phyloP scores from a whole-genome alignment of 2,329 filamentous ascomycete species.

The Stachybotrys chartarum region DNA sequence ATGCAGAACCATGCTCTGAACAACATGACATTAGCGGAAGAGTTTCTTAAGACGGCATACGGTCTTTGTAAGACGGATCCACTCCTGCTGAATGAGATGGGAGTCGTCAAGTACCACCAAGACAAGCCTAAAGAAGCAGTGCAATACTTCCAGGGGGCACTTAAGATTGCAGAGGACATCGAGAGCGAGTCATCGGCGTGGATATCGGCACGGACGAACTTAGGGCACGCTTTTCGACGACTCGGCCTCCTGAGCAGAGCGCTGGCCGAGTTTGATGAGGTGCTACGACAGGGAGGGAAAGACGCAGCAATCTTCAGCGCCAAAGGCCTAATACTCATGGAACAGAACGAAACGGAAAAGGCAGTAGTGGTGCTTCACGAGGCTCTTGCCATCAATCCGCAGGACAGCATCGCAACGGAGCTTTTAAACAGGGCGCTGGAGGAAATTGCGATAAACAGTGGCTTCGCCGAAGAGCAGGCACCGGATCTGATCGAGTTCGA shows the following conservation, averaged over 20 bases:
- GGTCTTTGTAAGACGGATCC: constrained; percentile 78
- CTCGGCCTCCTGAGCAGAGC: constrained; percentile 62
- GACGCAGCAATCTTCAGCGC: constrained; percentile 72
- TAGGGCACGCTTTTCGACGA: constrained; percentile 80
- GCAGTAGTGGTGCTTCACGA: constrained; percentile 81
- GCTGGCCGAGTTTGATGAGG: constrained; percentile 77
- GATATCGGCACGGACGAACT: constrained; percentile 77
- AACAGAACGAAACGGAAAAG: constrained; percentile 66
- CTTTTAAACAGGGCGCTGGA: constrained; percentile 65
- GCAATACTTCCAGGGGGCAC: constrained; percentile 68
- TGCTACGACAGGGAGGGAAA: constrained; percentile 74
- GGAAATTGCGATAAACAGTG: constrained; percentile 45
- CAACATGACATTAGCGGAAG: constrained; percentile 87
- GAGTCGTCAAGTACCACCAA: constrained; percentile 92
- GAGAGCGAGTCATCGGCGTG: constrained; percentile 76
- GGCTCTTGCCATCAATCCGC: constrained; percentile 68
- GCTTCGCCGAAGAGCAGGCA: constrained; percentile 37
- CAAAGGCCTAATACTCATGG: constrained; percentile 78
- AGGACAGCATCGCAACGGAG: constrained; percentile 76
- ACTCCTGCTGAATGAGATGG: constrained; percentile 88
- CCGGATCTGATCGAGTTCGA: constrained; percentile 46
- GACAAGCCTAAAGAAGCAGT: constrained; percentile 69
- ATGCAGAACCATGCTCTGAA: constrained; percentile 98
- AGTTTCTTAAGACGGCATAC: constrained; percentile 89
- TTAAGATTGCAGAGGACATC: constrained; percentile 72